Evolutionary conservation across 2,329 filamentous ascomycete genomes (phyloP).

Genomic region (Colletotrichum lentis): DNA sequence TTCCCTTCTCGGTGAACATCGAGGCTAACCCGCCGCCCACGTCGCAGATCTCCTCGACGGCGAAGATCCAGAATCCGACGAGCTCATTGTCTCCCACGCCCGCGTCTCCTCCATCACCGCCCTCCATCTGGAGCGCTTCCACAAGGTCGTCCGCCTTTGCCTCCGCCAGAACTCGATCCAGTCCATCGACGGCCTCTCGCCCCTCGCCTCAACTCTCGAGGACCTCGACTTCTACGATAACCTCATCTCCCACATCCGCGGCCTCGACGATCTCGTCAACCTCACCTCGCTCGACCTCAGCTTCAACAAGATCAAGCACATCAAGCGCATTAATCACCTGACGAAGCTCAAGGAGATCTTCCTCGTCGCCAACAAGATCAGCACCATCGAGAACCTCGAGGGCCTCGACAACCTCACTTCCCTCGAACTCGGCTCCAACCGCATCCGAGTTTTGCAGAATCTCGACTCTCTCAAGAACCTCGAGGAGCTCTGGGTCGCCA

Average conservation of each 20-base stretch:
- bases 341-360: conserved; percentile 83
- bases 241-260: conserved; percentile 84
- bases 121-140: conserved; percentile 85
- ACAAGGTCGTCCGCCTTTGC: conserved; percentile 77
- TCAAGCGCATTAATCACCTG: conserved; percentile 85
- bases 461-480: conserved; percentile 78
- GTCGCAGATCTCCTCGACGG: conserved; percentile 66
- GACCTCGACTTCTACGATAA: conserved; percentile 98
- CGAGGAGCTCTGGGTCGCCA: conserved; percentile 93
- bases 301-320: conserved; percentile 99
- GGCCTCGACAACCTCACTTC: conserved; percentile 78
- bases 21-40: conserved; percentile 32
- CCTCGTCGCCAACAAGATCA: conserved; percentile 95
- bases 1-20: neutral
- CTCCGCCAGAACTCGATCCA: conserved; percentile 92
- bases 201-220: conserved; percentile 71
- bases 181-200: conserved; percentile 76
- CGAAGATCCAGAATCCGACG: conserved; percentile 69
- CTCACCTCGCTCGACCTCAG: conserved; percentile 86
- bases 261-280: conserved; percentile 78
- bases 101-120: conserved; percentile 80
- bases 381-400: conserved; percentile 83
- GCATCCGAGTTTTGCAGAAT: conserved; percentile 87
- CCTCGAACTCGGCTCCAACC: conserved; percentile 90
- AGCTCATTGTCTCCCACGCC: conserved; percentile 90